Evolutionary conservation across 805 yeast genomes (phyloP).

Genomic region (Candida palmyrensis): DNA sequence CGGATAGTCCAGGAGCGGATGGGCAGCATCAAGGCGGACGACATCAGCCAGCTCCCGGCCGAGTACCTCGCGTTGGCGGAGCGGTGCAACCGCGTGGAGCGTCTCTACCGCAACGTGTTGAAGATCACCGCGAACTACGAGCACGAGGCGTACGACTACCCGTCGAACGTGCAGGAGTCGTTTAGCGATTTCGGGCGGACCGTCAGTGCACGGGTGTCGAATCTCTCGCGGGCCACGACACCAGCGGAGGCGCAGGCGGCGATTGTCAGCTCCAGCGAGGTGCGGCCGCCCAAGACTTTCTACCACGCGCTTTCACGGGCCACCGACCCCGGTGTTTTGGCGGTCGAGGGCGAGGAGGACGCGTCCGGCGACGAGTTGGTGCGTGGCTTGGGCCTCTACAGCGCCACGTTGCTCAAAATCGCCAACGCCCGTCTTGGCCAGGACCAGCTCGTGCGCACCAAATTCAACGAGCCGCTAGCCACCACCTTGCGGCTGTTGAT

Average conservation of each 20-base stretch:
- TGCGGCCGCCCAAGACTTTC: conserved; percentile 71
- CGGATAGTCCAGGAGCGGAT: conserved; percentile 74
- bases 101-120: conserved; percentile 36
- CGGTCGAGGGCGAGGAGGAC: no score
- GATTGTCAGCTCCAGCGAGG: conserved; percentile 38
- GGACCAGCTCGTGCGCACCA: conserved; percentile 64
- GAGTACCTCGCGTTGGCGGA: conserved; percentile 56
- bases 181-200: conserved; percentile 66
- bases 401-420: conserved; percentile 64
- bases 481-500: conserved; percentile 59
- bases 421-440: conserved; percentile 82
- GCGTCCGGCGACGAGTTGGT: conserved; percentile 46
- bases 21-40: conserved; percentile 64
- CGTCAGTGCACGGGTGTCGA: conserved; percentile 58
- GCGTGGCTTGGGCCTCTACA: conserved; percentile 59
- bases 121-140: conserved; percentile 52
- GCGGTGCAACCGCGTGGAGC: conserved; percentile 37
- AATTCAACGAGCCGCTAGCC: conserved; percentile 63
- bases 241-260: conserved; percentile 84
- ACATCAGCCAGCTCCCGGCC: conserved; percentile 71
- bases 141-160: conserved; percentile 79
- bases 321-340: conserved; percentile 48
- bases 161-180: conserved; percentile 71
- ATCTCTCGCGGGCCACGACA: conserved; percentile 64
- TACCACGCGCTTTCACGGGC: conserved; percentile 80